Percentiles rank a stretch among this genome's conserved stretches.
Evolutionary conservation across 2,329 filamentous ascomycete genomes (phyloP).

Genomic region (Fusarium devonianum): DNA sequence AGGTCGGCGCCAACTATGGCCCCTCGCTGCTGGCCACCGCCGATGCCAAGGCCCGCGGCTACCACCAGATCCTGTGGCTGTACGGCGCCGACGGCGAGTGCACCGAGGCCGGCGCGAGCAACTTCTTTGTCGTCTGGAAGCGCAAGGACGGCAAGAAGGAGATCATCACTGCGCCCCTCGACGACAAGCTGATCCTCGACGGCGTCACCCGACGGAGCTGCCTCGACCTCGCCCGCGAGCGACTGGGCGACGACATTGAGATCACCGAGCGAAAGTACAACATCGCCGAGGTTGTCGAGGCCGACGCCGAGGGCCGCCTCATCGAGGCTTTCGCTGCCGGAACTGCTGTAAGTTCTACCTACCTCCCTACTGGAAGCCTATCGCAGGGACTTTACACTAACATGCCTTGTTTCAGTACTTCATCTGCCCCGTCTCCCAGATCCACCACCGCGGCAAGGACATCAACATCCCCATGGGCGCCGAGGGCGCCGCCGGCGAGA

Average conservation of each 20-base stretch:
- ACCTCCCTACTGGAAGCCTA: neutral
- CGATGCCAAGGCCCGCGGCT: slow-evolving; percentile 76
- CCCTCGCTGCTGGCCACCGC: slow-evolving; percentile 80
- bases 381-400: slow-evolving; percentile 29
- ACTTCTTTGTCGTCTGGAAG: slow-evolving; percentile 88
- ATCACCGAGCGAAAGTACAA: slow-evolving; percentile 84
- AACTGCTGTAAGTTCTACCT: slow-evolving; percentile 72
- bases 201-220: slow-evolving; percentile 87
- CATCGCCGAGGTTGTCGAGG: slow-evolving; percentile 78
- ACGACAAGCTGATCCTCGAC: slow-evolving; percentile 83
- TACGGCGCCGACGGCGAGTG: slow-evolving; percentile 80
- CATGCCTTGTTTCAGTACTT: slow-evolving; percentile 62
- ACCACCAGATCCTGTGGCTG: slow-evolving; percentile 92
- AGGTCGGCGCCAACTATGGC: slow-evolving; percentile 93
- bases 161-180: slow-evolving; percentile 83
- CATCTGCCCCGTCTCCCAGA: slow-evolving; percentile 70
- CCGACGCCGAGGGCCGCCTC: slow-evolving; percentile 75
- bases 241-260: slow-evolving; percentile 67
- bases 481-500: slow-evolving; percentile 56
- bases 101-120: slow-evolving; percentile 90
- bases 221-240: slow-evolving; percentile 72
- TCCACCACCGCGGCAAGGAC: slow-evolving; percentile 71
- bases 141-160: slow-evolving; percentile 60
- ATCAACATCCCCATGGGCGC: slow-evolving; percentile 67
- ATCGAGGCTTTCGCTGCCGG: slow-evolving; percentile 87